Evolutionary conservation across 1,139 yeast genomes (phyloP).

Genomic region (Pichia sp.): DNA sequence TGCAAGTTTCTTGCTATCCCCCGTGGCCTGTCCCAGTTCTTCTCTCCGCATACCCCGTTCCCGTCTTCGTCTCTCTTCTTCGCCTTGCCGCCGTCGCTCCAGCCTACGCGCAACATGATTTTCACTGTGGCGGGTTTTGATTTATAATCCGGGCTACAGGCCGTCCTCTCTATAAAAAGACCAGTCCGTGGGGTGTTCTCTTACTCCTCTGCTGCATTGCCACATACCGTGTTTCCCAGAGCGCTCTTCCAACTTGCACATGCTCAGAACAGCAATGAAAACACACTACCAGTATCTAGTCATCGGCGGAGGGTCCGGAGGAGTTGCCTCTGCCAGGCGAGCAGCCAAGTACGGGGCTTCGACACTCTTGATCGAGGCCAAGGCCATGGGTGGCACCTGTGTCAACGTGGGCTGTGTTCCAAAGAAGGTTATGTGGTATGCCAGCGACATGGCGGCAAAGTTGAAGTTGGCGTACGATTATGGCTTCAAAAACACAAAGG

Average conservation of each 20-base stretch:
- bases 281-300: constrained; percentile 82
- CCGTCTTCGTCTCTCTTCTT: background rate
- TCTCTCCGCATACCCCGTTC: no score
- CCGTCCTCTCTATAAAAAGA: background rate
- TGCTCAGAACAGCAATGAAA: constrained; percentile 30
- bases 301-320: constrained; percentile 99
- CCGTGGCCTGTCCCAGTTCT: background rate
- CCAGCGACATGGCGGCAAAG: constrained; percentile 80
- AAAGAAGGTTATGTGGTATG: constrained; percentile 98
- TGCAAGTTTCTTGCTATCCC: no score
- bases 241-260: constrained; percentile 6
- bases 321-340: constrained; percentile 95
- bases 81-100: background rate
- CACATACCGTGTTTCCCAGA: background rate
- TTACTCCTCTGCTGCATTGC: no score
- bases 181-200: no score
- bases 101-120: background rate
- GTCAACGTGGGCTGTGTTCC: constrained; percentile 99
- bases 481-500: constrained; percentile 54
- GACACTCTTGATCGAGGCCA: constrained; percentile 75
- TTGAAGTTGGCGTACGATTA: constrained; percentile 73
- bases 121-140: background rate
- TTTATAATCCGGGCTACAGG: background rate
- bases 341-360: constrained; percentile 94
- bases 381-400: constrained; percentile 93